Percentiles rank a stretch among this genome's conserved stretches.
Conservation (phyloP, 2,329 filamentous ascomycete species). For the Boeremia lycopersici region DNA sequence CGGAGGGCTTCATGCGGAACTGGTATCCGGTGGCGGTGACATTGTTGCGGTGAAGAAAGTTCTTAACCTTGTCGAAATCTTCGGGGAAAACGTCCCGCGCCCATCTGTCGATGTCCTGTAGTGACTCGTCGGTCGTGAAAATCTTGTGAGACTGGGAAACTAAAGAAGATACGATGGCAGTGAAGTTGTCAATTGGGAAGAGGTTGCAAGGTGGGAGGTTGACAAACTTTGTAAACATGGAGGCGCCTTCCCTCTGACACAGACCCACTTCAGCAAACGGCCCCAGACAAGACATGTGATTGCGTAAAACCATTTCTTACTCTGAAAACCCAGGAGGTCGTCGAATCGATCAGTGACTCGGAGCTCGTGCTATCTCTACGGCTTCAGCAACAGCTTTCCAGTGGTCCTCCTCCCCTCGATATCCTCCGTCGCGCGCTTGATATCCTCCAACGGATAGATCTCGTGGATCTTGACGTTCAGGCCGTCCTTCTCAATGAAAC, state of each 20-base stretch:
- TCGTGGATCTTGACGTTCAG: constrained; percentile 77
- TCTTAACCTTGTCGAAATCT: neutral
- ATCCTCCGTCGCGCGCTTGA: constrained; percentile 72
- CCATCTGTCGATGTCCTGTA: neutral
- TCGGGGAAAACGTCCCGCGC: neutral
- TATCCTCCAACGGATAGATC: constrained; percentile 75
- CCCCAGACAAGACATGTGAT: neutral
- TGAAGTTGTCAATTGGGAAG: neutral
- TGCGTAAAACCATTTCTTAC: neutral
- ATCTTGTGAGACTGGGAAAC: neutral
- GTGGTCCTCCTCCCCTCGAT: constrained; percentile 82
- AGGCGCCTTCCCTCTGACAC: neutral
- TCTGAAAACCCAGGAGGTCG: neutral
- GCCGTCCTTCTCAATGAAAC: constrained; percentile 70
- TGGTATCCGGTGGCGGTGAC: neutral
- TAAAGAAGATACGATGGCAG: neutral
- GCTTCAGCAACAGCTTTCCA: constrained; percentile 78
- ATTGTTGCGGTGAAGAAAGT: neutral
- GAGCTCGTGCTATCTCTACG: neutral
- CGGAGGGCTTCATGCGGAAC: too few species aligned
- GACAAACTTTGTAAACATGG: too few species aligned
- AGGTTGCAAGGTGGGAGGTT: neutral
- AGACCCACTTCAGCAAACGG: neutral
- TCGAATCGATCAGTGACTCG: neutral
- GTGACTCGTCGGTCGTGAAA: neutral